Percentiles rank a stretch among this genome's conserved stretches.
Evolutionary conservation across 1,139 yeast species (phyloP).

Genomic region (Hansenula anomala): DNA sequence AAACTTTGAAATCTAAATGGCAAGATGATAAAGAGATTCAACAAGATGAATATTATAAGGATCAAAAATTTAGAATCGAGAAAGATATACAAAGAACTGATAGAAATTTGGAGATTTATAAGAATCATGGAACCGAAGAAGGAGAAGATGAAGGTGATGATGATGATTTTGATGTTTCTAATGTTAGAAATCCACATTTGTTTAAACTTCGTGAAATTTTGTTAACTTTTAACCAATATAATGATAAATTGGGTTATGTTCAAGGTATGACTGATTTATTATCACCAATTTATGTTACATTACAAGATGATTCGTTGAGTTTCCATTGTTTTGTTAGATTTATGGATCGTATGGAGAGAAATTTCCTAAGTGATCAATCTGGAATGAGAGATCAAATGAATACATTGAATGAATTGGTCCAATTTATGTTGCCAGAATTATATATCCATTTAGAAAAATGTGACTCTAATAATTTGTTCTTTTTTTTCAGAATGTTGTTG

Average conservation of each 20-base stretch:
- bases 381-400: slow-evolving; percentile 91
- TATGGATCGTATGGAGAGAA: slow-evolving; percentile 95
- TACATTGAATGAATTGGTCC: slow-evolving; percentile 76
- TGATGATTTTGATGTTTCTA: slow-evolving; percentile 50
- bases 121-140: slow-evolving; percentile 35
- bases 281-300: slow-evolving; percentile 76
- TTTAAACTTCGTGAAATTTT: slow-evolving; percentile 70
- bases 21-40: slow-evolving; percentile 49
- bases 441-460: slow-evolving; percentile 81
- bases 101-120: slow-evolving; percentile 64
- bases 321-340: slow-evolving; percentile 88
- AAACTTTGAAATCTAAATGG: slow-evolving; percentile 66
- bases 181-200: slow-evolving; percentile 64
- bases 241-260: slow-evolving; percentile 83
- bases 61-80: slow-evolving; percentile 83
- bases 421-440: slow-evolving; percentile 81
- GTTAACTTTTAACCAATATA: slow-evolving; percentile 81
- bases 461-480: slow-evolving; percentile 85
- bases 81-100: slow-evolving; percentile 94
- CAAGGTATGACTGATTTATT: slow-evolving; percentile 97
- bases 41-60: slow-evolving; percentile 76
- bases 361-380: slow-evolving; percentile 83
- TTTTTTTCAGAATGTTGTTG: slow-evolving; percentile 88
- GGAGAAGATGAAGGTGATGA: slow-evolving; percentile 28
- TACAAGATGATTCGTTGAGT: slow-evolving; percentile 71